Conservation (phyloP, 2,329 filamentous ascomycete genomes). For the Hansfordia pulvinata region DNA sequence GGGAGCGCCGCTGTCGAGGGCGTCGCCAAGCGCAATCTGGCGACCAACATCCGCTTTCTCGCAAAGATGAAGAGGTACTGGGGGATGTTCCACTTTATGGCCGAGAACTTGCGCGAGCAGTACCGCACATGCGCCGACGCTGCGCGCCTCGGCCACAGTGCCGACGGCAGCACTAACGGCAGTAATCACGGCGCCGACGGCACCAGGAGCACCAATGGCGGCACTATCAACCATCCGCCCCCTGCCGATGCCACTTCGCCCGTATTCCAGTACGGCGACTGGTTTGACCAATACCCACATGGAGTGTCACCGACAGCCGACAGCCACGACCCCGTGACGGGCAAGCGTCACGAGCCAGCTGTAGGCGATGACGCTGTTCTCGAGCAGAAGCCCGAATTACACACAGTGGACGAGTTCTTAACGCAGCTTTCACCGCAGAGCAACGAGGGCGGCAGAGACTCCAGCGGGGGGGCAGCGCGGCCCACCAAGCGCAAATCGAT, state of each 20-base stretch:
- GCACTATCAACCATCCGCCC: too few species aligned
- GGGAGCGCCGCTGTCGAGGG: slow-evolving; percentile 64
- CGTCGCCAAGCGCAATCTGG: slow-evolving; percentile 69
- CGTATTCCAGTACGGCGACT: slow-evolving; percentile 93
- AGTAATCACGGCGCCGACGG: slow-evolving; percentile 48
- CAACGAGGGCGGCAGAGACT: slow-evolving; percentile 27
- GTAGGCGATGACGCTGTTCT: slow-evolving; percentile 82
- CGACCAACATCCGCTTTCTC: slow-evolving; percentile 79
- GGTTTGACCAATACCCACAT: slow-evolving; percentile 91
- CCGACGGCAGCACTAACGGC: slow-evolving; percentile 29
- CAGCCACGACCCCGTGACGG: slow-evolving; percentile 60
- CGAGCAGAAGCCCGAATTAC: slow-evolving; percentile 78
- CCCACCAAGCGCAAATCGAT: slow-evolving; percentile 23
- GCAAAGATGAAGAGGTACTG: slow-evolving; percentile 94
- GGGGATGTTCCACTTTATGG: slow-evolving; percentile 98
- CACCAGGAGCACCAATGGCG: slow-evolving; percentile 28
- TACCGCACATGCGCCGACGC: slow-evolving; percentile 78
- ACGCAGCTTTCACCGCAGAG: slow-evolving; percentile 56
- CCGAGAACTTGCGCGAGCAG: slow-evolving; percentile 79
- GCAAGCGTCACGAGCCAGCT: slow-evolving; percentile 58
- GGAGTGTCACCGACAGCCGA: slow-evolving; percentile 78
- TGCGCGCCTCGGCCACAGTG: slow-evolving; percentile 50
- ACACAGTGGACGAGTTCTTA: slow-evolving; percentile 91
- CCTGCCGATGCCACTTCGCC: slow-evolving; percentile 39
- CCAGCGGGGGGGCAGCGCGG: slow-evolving; percentile 10